Base-by-base conservation (phyloP, 2,329 filamentous ascomycete species). In the Colletotrichum lindemuthianum region DNA sequence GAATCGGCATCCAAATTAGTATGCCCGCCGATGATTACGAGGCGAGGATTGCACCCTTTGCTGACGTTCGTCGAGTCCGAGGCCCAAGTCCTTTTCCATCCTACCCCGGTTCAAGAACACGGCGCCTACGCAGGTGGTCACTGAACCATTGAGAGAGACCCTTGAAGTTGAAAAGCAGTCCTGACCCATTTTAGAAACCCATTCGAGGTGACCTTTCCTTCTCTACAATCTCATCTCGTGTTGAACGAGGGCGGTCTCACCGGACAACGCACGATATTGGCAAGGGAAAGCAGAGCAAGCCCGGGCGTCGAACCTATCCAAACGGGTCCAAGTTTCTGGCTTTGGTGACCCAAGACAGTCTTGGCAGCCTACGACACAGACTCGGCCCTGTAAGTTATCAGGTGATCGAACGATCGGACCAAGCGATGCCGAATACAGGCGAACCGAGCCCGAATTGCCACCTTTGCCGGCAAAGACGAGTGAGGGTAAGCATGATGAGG, bases 381-480 rank as follows among this genome's bases (percentile, higher is more conserved):
- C 15, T n/a, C 24, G 5, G 24, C 16, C 32, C 50, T 32, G 37
- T 13, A 43, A 4, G 39, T 41, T 11, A 0, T 0, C 16, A 6
- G 16, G n/a, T 8, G 24, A 1, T 36, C 24, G 24, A 24, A 1
- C 15, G 0, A 10, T n/a, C 15, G 24, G 45, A 44, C 32, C 33
- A 15, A 49, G 44, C 44, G 44, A 80, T 80, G 78, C 78, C 78
- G 37, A 80, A 80, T 69, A 79, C 73, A 32, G 78, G 78, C 37
- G 75, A 72, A 65, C 78, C 78, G 16, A 80, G 78, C 66, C 72
- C 72, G 50, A 77, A 80, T 69, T 80, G 78, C 59, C 77, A 79
- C 54, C 72, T 80, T 43, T 80, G 78, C 65, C 77, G 78, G 39
- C 68, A 71, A 44, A 71, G 78, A 51, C 76, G 78, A 43, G 78